Percentiles rank a stretch among this genome's conserved stretches.
These are phyloP conservation scores for Suhomyces sp. DNA, from an alignment of 805 yeast genomes.

Conservation along the genomic window DNA sequence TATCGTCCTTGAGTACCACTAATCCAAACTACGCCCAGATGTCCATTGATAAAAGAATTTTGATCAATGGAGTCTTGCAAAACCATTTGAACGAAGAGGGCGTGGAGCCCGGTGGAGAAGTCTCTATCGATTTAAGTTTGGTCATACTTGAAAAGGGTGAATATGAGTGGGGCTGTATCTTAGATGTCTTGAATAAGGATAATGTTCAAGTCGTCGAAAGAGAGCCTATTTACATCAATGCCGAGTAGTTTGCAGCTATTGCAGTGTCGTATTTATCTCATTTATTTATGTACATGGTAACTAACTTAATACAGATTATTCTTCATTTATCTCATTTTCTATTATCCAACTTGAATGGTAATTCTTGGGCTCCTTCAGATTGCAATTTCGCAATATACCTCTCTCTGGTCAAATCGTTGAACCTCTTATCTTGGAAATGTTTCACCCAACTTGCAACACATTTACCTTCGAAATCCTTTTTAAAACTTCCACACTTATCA, in stretches of 20 bases:
- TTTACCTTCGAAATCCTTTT: slow-evolving; percentile 59
- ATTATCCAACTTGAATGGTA: slow-evolving; percentile 27
- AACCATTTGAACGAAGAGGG: slow-evolving; percentile 40
- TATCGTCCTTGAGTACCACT: slow-evolving; percentile 7
- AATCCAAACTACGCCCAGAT: slow-evolving; percentile 22
- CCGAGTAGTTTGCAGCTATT: slow-evolving; percentile 13
- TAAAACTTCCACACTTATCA: slow-evolving; percentile 54
- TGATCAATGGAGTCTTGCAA: slow-evolving; percentile 74
- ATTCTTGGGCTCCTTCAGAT: slow-evolving; percentile 54
- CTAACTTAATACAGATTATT: background rate
- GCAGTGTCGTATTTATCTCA: background rate
- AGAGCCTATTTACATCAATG: slow-evolving; percentile 34
- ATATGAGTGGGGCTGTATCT: slow-evolving; percentile 68
- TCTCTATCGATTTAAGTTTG: slow-evolving; percentile 50
- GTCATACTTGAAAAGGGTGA: slow-evolving; percentile 73
- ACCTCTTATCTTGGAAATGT: slow-evolving; percentile 88
- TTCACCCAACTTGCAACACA: slow-evolving; percentile 87
- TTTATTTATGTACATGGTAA: slow-evolving; percentile 1
- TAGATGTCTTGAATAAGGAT: slow-evolving; percentile 25
- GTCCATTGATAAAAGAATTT: slow-evolving; percentile 51
- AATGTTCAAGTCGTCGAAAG: slow-evolving; percentile 20
- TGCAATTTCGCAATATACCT: slow-evolving; percentile 68
- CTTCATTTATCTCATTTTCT: slow-evolving; percentile 12
- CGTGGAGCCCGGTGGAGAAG: slow-evolving; percentile 41
- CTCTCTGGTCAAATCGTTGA: slow-evolving; percentile 68